Evolutionary conservation across 2,329 filamentous ascomycete species (phyloP).

Genomic region (Calonectria hongkongensis): DNA sequence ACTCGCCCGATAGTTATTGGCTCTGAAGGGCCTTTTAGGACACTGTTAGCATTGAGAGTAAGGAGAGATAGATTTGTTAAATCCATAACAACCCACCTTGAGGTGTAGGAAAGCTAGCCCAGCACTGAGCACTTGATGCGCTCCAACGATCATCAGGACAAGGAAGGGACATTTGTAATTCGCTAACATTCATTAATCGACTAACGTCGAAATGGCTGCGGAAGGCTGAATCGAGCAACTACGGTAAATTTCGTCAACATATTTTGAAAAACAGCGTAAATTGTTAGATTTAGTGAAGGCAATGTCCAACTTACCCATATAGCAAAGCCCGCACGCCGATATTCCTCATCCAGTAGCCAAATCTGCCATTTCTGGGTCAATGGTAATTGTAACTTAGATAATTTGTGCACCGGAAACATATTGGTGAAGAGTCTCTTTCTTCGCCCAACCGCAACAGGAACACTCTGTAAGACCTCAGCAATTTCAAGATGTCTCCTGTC

Average conservation of each 20-base stretch:
- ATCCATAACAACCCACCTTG: not conserved
- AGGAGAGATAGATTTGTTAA: too few species aligned
- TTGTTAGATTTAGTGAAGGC: not conserved
- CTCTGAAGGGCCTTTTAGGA: not conserved
- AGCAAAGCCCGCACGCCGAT: conserved; percentile 18
- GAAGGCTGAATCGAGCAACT: conserved; percentile 20
- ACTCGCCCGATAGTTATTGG: conserved; percentile 5
- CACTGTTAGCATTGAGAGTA: not conserved
- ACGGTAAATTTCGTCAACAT: not conserved
- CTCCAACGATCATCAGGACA: conserved; percentile 18
- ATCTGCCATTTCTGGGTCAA: conserved; percentile 24
- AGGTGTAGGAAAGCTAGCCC: conserved; percentile 15
- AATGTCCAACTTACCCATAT: conserved; percentile 11
- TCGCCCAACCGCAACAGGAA: conserved; percentile 6
- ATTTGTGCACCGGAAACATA: conserved; percentile 18
- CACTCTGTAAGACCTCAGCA: conserved; percentile 23
- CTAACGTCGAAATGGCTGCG: conserved; percentile 12
- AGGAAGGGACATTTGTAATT: conserved; percentile 19
- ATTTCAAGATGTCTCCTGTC: conserved; percentile 15
- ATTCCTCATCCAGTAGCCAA: conserved; percentile 17
- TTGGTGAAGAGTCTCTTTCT: conserved; percentile 23
- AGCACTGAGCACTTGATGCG: conserved; percentile 18
- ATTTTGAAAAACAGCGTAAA: not conserved
- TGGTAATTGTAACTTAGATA: conserved; percentile 9
- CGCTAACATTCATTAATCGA: not conserved